phyloP scores from a whole-genome alignment of 305 asterid species.

The Fraxinus xanthoxyloides region DNA sequence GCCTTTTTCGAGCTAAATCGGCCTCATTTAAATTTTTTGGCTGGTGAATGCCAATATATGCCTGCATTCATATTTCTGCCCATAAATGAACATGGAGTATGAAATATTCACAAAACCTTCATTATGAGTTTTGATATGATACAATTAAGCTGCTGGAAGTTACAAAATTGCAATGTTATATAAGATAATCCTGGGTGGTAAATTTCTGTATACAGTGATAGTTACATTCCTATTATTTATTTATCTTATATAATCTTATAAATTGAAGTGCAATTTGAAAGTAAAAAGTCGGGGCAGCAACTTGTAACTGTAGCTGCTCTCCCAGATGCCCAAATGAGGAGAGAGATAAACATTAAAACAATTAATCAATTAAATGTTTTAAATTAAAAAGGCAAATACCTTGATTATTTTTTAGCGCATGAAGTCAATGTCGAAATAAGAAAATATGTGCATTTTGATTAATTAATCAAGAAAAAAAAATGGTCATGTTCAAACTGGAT shows the following conservation, averaged over 20 bases:
- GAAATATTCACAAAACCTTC: no score
- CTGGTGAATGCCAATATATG: conserved; percentile 88
- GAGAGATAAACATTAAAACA: neutral
- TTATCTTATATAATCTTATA: neutral
- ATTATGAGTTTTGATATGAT: neutral
- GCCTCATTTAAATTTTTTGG: conserved; percentile 70
- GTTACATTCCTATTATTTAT: neutral
- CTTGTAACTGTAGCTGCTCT: neutral
- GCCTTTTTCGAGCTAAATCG: conserved; percentile 89
- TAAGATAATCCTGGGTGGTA: neutral
- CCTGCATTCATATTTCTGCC: conserved; percentile 46
- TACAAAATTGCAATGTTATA: neutral
- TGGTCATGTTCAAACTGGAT: neutral
- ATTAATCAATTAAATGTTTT: neutral
- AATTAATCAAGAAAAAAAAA: neutral
- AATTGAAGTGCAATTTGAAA: neutral
- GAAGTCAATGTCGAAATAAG: neutral
- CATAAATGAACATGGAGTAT: neutral
- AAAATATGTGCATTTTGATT: neutral
- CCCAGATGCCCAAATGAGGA: neutral
- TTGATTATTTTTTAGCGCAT: neutral
- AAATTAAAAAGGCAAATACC: neutral
- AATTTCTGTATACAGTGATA: neutral
- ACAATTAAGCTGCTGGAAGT: neutral
- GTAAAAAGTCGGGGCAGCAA: neutral